Evolutionary conservation across 805 yeast species (phyloP).

Genomic region (Hanseniaspora occidentalis): DNA sequence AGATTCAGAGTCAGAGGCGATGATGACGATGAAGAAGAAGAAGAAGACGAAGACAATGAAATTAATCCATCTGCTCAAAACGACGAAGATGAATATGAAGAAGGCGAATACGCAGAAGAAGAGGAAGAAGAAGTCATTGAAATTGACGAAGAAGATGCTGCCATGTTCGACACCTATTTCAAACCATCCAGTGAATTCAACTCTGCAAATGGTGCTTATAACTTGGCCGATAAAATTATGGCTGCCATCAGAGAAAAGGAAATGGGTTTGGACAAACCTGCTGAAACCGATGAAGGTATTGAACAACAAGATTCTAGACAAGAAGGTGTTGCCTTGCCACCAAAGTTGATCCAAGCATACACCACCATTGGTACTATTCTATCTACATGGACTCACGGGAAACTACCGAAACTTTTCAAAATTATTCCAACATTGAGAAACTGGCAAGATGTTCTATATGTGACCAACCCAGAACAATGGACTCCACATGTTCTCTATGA

Average conservation of each 20-base stretch:
- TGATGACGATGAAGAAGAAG: slow-evolving; percentile 43
- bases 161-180: slow-evolving; percentile 68
- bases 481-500: slow-evolving; percentile 90
- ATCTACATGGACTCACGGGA: slow-evolving; percentile 87
- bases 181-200: slow-evolving; percentile 29
- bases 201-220: slow-evolving; percentile 35
- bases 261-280: slow-evolving; percentile 11
- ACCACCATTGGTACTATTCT: slow-evolving; percentile 81
- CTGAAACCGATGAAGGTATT: slow-evolving; percentile 7
- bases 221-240: slow-evolving; percentile 87
- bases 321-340: slow-evolving; percentile 84
- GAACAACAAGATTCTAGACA: slow-evolving; percentile 20
- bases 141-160: slow-evolving; percentile 56
- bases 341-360: slow-evolving; percentile 91
- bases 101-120: slow-evolving; percentile 33
- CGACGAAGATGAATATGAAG: slow-evolving; percentile 42
- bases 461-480: slow-evolving; percentile 89
- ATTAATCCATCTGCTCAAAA: slow-evolving; percentile 29
- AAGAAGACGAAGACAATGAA: slow-evolving; percentile 28
- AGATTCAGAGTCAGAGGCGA: slow-evolving; percentile 24
- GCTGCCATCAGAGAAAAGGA: slow-evolving; percentile 77
- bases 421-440: slow-evolving; percentile 84
- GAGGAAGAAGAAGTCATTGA: slow-evolving; percentile 46
- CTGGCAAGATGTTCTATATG: slow-evolving; percentile 92
- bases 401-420: slow-evolving; percentile 90